Percentiles rank a stretch among this genome's conserved stretches.
Evolutionary conservation across 2,329 filamentous ascomycete species (phyloP).

Genomic region (Polychaeton citri): DNA sequence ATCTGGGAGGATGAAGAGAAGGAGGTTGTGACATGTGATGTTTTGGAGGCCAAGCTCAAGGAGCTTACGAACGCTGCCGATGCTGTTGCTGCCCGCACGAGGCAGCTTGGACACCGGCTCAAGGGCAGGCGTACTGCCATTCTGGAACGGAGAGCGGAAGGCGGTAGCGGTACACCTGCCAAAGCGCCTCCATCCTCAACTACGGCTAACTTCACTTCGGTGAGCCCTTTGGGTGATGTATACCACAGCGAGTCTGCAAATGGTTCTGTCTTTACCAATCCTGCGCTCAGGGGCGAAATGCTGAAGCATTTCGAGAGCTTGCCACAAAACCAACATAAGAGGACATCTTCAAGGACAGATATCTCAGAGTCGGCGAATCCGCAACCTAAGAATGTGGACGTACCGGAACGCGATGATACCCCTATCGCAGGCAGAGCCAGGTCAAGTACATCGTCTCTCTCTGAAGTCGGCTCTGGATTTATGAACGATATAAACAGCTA

Average conservation of each 20-base stretch:
- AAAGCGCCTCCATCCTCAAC: slow-evolving; percentile 17
- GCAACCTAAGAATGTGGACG: neutral
- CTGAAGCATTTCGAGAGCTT: slow-evolving; percentile 51
- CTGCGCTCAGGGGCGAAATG: slow-evolving; percentile 44
- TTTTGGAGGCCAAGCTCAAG: slow-evolving; percentile 64
- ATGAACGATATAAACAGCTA: slow-evolving; percentile 5
- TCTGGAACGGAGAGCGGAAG: slow-evolving; percentile 43
- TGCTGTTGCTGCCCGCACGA: slow-evolving; percentile 52
- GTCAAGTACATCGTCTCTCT: slow-evolving; percentile 11
- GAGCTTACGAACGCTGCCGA: slow-evolving; percentile 71
- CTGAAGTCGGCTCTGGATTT: slow-evolving; percentile 2
- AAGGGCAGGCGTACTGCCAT: slow-evolving; percentile 65
- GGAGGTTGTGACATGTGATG: slow-evolving; percentile 71
- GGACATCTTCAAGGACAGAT: neutral
- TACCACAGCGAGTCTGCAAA: slow-evolving; percentile 6
- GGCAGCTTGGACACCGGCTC: slow-evolving; percentile 69
- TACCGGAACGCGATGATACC: neutral
- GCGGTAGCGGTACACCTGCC: slow-evolving; percentile 21
- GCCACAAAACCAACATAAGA: slow-evolving; percentile 33
- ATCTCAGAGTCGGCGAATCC: neutral
- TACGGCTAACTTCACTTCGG: slow-evolving; percentile 40
- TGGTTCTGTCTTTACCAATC: slow-evolving; percentile 32
- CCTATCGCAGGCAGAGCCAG: neutral
- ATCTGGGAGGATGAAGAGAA: slow-evolving; percentile 78
- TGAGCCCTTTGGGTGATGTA: slow-evolving; percentile 35